Conservation (phyloP, 805 yeast genomes). For the Candida rishiriensis region DNA sequence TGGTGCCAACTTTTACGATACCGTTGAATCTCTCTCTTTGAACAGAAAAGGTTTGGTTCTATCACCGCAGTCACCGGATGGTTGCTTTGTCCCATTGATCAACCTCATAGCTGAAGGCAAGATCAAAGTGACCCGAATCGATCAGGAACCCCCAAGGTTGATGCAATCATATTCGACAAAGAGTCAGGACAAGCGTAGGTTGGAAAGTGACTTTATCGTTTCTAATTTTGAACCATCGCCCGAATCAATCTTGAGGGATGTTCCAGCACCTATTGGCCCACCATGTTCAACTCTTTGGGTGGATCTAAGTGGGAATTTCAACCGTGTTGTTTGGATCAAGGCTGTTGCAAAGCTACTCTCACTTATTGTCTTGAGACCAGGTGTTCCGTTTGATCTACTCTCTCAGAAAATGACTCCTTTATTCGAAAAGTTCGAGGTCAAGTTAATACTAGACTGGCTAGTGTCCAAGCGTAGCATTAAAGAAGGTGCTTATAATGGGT, state of each 20-base stretch:
- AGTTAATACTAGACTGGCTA: slow-evolving; percentile 43
- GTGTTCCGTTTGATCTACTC: slow-evolving; percentile 33
- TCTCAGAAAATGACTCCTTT: slow-evolving; percentile 23
- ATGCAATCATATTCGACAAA: slow-evolving; percentile 72
- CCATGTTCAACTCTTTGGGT: slow-evolving; percentile 74
- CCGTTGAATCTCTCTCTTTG: slow-evolving; percentile 36
- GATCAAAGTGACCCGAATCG: slow-evolving; percentile 47
- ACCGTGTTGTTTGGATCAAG: slow-evolving; percentile 55
- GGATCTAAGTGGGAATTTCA: slow-evolving; percentile 57
- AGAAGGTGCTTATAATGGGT: slow-evolving; percentile 34
- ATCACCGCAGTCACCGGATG: slow-evolving; percentile 54
- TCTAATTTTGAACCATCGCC: slow-evolving; percentile 15
- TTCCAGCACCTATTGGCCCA: slow-evolving; percentile 52
- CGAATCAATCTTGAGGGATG: slow-evolving; percentile 10
- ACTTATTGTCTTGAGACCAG: slow-evolving; percentile 51
- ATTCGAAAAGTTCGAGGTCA: slow-evolving; percentile 35
- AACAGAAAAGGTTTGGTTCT: slow-evolving; percentile 50
- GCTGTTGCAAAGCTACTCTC: slow-evolving; percentile 44
- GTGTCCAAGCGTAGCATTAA: slow-evolving; percentile 33
- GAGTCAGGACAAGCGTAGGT: slow-evolving; percentile 59
- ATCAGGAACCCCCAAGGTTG: slow-evolving; percentile 44
- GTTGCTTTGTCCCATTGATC: slow-evolving; percentile 58
- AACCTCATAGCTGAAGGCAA: slow-evolving; percentile 44
- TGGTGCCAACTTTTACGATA: slow-evolving; percentile 43
- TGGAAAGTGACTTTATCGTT: slow-evolving; percentile 58